Evolutionary conservation across 768 basidiomycete species (phyloP).

Genomic region (Kwoniella mangroviensis): DNA sequence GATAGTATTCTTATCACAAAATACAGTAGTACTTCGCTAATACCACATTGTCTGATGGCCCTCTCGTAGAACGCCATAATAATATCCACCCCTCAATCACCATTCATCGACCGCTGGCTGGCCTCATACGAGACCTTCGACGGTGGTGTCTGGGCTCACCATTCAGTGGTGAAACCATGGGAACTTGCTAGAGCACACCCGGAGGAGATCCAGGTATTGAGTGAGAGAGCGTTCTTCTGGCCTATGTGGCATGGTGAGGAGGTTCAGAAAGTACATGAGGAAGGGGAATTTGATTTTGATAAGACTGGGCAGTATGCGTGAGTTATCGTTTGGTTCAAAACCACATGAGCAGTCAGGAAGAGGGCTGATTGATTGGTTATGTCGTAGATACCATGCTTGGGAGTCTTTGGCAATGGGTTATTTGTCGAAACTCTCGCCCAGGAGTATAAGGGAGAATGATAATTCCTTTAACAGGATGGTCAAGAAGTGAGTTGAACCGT

Average conservation of each 20-base stretch:
- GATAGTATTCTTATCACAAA: too few relatives aligned
- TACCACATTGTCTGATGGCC: background rate
- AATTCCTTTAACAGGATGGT: slow-evolving; percentile 56
- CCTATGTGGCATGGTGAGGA: slow-evolving; percentile 58
- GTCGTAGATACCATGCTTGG: slow-evolving; percentile 58
- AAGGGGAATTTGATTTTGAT: slow-evolving; percentile 48
- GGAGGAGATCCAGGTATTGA: slow-evolving; percentile 54
- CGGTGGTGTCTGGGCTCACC: slow-evolving; percentile 49
- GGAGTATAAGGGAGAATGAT: slow-evolving; percentile 43
- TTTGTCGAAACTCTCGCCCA: slow-evolving; percentile 49
- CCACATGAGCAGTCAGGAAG: background rate
- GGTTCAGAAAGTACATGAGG: slow-evolving; percentile 51
- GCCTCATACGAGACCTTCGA: slow-evolving; percentile 54
- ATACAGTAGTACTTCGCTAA: too few relatives aligned
- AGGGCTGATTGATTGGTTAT: slow-evolving; percentile 9
- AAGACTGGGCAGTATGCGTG: slow-evolving; percentile 54
- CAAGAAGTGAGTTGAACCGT: slow-evolving; percentile 53
- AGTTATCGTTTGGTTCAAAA: slow-evolving; percentile 5
- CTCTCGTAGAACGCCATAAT: slow-evolving; percentile 54
- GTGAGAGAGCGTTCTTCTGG: slow-evolving; percentile 58
- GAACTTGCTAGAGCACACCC: slow-evolving; percentile 54
- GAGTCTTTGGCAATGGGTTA: slow-evolving; percentile 58
- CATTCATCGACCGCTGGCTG: slow-evolving; percentile 57
- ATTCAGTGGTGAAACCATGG: slow-evolving; percentile 56
- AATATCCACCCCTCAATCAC: slow-evolving; percentile 46